Percentiles rank a stretch among this genome's conserved stretches.
phyloP scores from a whole-genome alignment of 139 green algal genomes.

The Coelastrella sp. region DNA sequence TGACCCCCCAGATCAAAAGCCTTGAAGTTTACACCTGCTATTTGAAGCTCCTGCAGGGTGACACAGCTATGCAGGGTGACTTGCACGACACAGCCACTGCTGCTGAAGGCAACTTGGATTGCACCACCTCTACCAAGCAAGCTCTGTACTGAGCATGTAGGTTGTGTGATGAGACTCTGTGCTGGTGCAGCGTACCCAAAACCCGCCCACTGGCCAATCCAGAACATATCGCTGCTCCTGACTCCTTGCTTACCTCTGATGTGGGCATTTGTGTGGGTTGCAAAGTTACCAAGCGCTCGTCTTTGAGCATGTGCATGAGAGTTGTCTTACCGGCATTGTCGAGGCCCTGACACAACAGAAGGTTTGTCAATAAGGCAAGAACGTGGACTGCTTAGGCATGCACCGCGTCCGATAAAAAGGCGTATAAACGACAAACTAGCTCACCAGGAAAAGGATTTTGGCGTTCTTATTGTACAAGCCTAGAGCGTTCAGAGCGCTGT shows the following conservation, averaged over 20 bases:
- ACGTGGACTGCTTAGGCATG: background rate
- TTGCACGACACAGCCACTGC: no score
- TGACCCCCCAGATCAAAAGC: constrained; percentile 99
- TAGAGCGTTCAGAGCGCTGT: constrained; percentile 91
- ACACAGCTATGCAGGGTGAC: no score
- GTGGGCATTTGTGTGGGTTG: constrained; percentile 99
- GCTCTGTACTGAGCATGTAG: no score
- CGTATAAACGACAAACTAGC: background rate
- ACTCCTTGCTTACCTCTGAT: constrained; percentile 77
- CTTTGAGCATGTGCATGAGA: constrained; percentile 99
- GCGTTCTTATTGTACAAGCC: constrained; percentile 99
- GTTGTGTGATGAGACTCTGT: no score
- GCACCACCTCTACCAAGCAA: no score
- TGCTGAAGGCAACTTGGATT: no score
- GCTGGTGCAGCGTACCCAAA: no score
- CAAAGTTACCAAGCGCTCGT: constrained; percentile 97
- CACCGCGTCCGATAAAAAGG: background rate
- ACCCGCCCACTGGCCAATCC: no score
- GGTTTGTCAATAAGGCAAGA: background rate
- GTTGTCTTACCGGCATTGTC: constrained; percentile 99
- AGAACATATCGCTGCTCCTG: no score
- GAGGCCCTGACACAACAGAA: constrained; percentile 76
- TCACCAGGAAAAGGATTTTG: constrained; percentile 98
- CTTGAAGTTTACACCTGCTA: constrained; percentile 99
- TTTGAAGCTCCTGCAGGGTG: constrained; percentile 93